Evolutionary conservation across 2,329 filamentous ascomycete species (phyloP).

Genomic region (Alternaria gansuensis): DNA sequence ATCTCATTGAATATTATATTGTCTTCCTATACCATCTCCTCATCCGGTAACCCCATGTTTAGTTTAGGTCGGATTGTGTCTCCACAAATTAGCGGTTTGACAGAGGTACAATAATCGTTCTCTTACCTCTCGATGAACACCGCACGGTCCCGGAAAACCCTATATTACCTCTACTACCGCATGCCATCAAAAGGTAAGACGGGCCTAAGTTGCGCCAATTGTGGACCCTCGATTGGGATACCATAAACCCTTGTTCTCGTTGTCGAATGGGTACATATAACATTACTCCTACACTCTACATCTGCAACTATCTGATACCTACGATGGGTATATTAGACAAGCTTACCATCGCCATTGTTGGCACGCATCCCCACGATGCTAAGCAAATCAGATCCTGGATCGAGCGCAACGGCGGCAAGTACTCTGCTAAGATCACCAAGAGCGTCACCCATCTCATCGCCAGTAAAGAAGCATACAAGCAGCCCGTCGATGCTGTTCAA

Average conservation of each 20-base stretch:
- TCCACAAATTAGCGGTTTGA: neutral
- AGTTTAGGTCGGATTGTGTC: neutral
- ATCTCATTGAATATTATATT: neutral
- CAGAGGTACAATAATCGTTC: neutral
- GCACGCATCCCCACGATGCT: conserved; percentile 61
- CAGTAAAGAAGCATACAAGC: conserved; percentile 68
- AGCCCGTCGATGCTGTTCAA: conserved; percentile 50
- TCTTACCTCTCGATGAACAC: conserved; percentile 23
- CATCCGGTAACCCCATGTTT: neutral
- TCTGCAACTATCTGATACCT: neutral
- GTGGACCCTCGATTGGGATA: neutral
- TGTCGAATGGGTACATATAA: neutral
- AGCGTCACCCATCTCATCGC: conserved; percentile 78
- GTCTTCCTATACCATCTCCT: neutral
- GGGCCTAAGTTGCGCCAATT: neutral
- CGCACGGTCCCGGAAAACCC: conserved; percentile 5
- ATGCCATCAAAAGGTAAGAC: conserved; percentile 28
- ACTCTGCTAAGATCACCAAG: conserved; percentile 61
- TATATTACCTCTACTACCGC: conserved; percentile 23
- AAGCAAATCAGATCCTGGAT: conserved; percentile 74
- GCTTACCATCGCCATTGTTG: conserved; percentile 65
- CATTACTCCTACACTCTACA: neutral
- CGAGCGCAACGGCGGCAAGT: conserved; percentile 67
- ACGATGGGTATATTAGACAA: conserved; percentile 61
- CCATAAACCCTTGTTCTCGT: neutral